These are phyloP conservation scores for Rhizoclosmatium sp. DNA, from an alignment of 192 early-diverging fungal species.

Conservation along the genomic window DNA sequence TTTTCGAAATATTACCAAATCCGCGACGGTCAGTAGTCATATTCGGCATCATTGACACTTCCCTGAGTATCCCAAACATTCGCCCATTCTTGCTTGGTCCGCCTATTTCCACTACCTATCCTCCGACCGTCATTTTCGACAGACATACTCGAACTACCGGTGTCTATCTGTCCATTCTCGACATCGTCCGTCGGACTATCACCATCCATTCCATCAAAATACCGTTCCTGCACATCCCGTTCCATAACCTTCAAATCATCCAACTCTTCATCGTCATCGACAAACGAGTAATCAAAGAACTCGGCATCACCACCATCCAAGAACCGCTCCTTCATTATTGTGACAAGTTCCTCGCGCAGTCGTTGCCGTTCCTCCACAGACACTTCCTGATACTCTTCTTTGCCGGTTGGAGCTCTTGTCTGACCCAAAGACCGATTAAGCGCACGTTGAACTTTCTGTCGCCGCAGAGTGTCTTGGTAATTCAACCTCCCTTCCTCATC, in stretches of 20 bases:
- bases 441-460: conserved; percentile 3
- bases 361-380: conserved; percentile 4
- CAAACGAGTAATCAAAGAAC: conserved; percentile 32
- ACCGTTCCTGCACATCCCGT: conserved; percentile 38
- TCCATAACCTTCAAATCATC: conserved; percentile 28
- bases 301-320: conserved; percentile 32
- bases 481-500: conserved; percentile 24
- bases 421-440: not conserved
- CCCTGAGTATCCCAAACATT: conserved; percentile 15
- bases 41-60: conserved; percentile 36
- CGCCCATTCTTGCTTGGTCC: conserved; percentile 18
- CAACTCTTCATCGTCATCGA: conserved; percentile 31
- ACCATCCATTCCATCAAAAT: conserved; percentile 32
- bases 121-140: not conserved
- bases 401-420: not conserved
- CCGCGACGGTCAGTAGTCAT: conserved; percentile 22
- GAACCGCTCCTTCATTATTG: conserved; percentile 39
- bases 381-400: not conserved
- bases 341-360: conserved; percentile 23
- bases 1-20: not conserved
- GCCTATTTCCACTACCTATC: not conserved
- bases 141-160: not conserved
- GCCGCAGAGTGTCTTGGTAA: not conserved
- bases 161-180: not conserved
- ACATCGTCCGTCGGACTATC: not conserved